Conservation (phyloP, 2,329 filamentous ascomycete genomes). For the Gyromitra esculenta region DNA sequence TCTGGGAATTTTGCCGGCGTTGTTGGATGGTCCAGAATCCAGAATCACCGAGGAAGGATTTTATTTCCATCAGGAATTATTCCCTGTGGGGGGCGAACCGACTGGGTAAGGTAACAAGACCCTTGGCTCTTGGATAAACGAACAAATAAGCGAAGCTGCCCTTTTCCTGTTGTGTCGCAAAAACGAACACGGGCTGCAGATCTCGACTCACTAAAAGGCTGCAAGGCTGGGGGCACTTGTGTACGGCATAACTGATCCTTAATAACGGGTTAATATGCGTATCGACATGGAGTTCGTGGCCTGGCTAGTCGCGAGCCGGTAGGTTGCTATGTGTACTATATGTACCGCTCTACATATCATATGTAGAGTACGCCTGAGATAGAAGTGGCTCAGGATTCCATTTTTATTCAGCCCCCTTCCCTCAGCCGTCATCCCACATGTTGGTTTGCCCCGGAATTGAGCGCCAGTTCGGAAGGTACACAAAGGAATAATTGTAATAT, state of each 20-base stretch:
- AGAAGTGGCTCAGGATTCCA: conserved; percentile 42
- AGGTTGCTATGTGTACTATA: background rate
- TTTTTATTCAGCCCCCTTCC: conserved; percentile 47
- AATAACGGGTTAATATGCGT: conserved; percentile 51
- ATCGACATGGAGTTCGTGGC: conserved; percentile 47
- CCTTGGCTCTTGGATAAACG: conserved; percentile 43
- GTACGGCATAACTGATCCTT: conserved; percentile 49
- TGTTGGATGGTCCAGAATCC: conserved; percentile 42
- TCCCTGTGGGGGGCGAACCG: conserved; percentile 51
- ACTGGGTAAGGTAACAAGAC: conserved; percentile 42
- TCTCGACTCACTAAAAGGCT: conserved; percentile 43
- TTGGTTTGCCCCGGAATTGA: conserved; percentile 47
- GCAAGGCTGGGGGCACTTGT: conserved; percentile 18
- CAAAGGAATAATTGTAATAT: conserved; percentile 41
- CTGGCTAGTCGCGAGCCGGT: conserved; percentile 9
- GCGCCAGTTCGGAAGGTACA: conserved; percentile 49
- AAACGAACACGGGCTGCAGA: conserved; percentile 50
- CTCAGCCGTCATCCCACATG: conserved; percentile 47
- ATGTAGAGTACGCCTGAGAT: conserved; percentile 31
- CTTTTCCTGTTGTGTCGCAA: conserved; percentile 41
- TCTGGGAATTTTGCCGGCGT: conserved; percentile 49
- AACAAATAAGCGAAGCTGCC: conserved; percentile 48
- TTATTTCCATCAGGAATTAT: conserved; percentile 40
- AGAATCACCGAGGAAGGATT: conserved; percentile 40
- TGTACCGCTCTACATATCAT: conserved; percentile 39